phyloP scores from a whole-genome alignment of 2,329 filamentous ascomycete species.

The Xenosphaeropsis pyriputrescens region DNA sequence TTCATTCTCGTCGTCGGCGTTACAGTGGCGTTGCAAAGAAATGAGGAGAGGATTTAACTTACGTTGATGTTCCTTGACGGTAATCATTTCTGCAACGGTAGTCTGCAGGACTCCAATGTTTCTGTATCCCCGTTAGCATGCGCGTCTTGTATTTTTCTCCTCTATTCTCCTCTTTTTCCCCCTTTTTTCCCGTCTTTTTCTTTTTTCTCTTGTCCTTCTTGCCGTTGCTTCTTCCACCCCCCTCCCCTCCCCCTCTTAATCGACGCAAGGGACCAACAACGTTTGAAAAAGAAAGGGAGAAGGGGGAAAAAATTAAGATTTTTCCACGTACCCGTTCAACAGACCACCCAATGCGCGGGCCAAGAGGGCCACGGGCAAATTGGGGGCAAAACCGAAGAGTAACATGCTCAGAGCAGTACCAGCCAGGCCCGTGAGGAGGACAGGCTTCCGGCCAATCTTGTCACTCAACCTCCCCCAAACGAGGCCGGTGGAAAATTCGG shows the following conservation, averaged over 20 bases:
- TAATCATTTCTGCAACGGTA: slow-evolving; percentile 87
- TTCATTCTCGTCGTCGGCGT: too few relatives aligned
- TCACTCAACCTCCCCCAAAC: slow-evolving; percentile 92
- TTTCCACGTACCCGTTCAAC: slow-evolving; percentile 63
- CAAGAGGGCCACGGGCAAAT: slow-evolving; percentile 66
- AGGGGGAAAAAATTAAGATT: too few relatives aligned
- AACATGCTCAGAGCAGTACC: slow-evolving; percentile 90
- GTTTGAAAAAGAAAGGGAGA: too few relatives aligned
- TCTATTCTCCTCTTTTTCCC: too few relatives aligned
- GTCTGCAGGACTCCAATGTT: slow-evolving; percentile 95
- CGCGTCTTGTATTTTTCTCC: background rate
- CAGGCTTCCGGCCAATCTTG: slow-evolving; percentile 80
- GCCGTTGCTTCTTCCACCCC: too few relatives aligned
- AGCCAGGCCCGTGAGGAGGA: slow-evolving; percentile 75
- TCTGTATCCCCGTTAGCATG: slow-evolving; percentile 24
- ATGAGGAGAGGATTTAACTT: slow-evolving; percentile 22
- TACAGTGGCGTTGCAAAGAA: background rate
- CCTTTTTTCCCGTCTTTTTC: too few relatives aligned
- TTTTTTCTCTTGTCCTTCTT: slow-evolving; percentile 8
- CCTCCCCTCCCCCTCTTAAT: too few relatives aligned
- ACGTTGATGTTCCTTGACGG: slow-evolving; percentile 86
- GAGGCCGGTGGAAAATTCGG: slow-evolving; percentile 84
- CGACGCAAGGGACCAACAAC: too few relatives aligned
- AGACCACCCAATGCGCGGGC: slow-evolving; percentile 82
- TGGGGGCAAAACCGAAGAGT: slow-evolving; percentile 80